Conservation (phyloP, 192 early-diverging fungal species). For the Mortierella claussenii region DNA sequence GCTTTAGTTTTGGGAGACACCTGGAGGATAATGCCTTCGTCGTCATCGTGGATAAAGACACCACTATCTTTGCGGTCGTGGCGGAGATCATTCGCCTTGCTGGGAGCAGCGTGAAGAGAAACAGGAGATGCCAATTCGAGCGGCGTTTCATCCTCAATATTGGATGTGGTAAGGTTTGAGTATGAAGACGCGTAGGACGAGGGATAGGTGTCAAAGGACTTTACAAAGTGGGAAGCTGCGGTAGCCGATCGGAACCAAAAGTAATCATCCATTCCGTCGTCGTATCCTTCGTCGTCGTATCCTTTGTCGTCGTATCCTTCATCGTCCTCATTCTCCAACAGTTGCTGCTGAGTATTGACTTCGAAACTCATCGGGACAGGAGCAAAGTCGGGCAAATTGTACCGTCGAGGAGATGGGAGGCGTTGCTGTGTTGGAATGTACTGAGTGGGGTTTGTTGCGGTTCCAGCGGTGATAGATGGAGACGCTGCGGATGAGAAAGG, state of each 20-base stretch:
- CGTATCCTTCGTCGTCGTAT: background rate
- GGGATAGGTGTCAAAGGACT: background rate
- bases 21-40: constrained; percentile 14
- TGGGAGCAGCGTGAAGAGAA: background rate
- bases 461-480: background rate
- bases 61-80: constrained; percentile 41
- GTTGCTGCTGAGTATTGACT: background rate
- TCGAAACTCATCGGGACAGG: background rate
- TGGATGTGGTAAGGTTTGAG: background rate
- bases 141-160: background rate
- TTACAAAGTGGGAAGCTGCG: background rate
- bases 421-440: background rate
- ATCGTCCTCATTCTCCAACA: background rate
- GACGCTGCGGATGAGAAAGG: background rate
- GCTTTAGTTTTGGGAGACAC: constrained; percentile 1
- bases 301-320: background rate
- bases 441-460: background rate
- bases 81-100: background rate
- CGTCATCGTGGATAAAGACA: constrained; percentile 21
- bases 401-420: background rate
- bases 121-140: background rate
- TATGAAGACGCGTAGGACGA: background rate
- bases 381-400: background rate
- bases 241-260: background rate
- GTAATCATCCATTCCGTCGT: background rate